A percentile compares a stretch with the other conserved stretches of the same genome.
phyloP scores from a whole-genome alignment of 768 basidiomycete species.

The Lentinula aciculospora region DNA sequence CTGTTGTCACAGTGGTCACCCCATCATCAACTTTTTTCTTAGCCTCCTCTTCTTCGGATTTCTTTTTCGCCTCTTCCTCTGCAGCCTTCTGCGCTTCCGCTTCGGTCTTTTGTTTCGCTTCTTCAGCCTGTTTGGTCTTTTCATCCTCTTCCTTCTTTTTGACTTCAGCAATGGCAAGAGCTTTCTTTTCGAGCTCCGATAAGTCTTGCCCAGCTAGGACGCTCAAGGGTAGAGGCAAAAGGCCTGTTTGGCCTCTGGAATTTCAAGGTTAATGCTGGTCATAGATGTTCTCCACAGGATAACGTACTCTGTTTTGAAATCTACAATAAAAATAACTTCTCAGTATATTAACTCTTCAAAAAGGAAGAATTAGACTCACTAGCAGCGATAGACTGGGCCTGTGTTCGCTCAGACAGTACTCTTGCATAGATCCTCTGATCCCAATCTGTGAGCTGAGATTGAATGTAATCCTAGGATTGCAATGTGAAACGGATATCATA shows the following conservation, averaged over 20 bases:
- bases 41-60: background rate
- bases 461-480: constrained; percentile 20
- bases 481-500: constrained; percentile 4
- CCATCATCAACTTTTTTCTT: background rate
- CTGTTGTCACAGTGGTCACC: background rate
- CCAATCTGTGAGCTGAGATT: constrained; percentile 19
- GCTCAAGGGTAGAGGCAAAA: constrained; percentile 12
- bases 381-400: constrained; percentile 14
- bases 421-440: constrained; percentile 21
- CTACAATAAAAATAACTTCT: constrained; percentile 1
- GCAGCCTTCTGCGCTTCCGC: background rate
- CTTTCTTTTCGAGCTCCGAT: constrained; percentile 13
- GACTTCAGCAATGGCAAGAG: constrained; percentile 6
- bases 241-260: background rate
- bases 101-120: constrained; percentile 6
- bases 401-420: constrained; percentile 14
- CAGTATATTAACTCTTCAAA: background rate
- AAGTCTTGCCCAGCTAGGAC: constrained; percentile 14
- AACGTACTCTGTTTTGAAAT: constrained; percentile 15
- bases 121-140: constrained; percentile 1
- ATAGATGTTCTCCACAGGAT: background rate
- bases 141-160: constrained; percentile 10
- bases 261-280: too few species aligned
- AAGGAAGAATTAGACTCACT: constrained; percentile 9
- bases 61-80: background rate